Conservation (phyloP, 495 filamentous ascomycete genomes). For the Penicillium macrosclerotiorum region DNA sequence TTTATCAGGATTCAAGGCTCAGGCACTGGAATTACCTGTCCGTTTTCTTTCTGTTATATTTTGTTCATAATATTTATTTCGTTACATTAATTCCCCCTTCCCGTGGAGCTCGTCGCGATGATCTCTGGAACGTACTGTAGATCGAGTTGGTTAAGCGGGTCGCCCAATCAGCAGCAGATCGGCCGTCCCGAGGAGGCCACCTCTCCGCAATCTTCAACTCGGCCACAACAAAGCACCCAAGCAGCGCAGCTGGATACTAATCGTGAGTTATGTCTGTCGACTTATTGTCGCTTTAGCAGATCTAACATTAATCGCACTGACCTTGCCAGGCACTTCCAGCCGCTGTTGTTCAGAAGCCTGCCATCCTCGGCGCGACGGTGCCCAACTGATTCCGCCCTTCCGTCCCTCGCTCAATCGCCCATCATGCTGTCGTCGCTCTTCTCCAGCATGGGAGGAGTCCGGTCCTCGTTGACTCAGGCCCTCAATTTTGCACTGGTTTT, state of each 20-base stretch:
- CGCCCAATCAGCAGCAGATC: constrained; percentile 8
- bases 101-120: too few species aligned
- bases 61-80: too few species aligned
- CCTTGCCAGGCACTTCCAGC: too few species aligned
- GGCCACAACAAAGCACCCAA: constrained; percentile 20
- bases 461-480: constrained; percentile 82
- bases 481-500: constrained; percentile 96
- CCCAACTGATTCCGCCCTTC: neutral
- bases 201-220: constrained; percentile 28
- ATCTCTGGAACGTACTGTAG: too few species aligned
- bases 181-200: constrained; percentile 28
- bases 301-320: too few species aligned
- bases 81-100: too few species aligned
- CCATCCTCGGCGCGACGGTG: neutral
- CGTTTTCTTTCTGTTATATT: too few species aligned
- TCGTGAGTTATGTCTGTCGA: constrained; percentile 1
- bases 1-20: neutral
- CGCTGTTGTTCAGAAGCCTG: too few species aligned
- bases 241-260: constrained; percentile 7
- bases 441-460: constrained; percentile 63
- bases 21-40: neutral
- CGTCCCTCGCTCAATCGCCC: constrained; percentile 13
- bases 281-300: too few species aligned
- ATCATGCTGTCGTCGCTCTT: constrained; percentile 72
- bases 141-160: too few species aligned